Conservation (phyloP, 1,284 basidiomycete genomes). For the Ustilago trichophora region DNA sequence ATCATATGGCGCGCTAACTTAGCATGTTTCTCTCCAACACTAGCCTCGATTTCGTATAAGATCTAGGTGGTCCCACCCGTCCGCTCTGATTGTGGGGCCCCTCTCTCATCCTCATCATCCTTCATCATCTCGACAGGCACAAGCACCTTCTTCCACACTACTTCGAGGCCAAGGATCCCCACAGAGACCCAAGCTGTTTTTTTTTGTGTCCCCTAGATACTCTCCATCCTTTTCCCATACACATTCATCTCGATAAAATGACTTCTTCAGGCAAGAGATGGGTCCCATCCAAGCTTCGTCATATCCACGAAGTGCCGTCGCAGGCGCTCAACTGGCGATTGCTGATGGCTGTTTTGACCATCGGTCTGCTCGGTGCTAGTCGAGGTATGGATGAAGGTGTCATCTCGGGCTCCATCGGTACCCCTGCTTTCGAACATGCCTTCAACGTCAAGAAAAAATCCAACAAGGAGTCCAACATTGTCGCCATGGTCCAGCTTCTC, state of each 20-base stretch:
- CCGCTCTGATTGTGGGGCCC: conserved; percentile 16
- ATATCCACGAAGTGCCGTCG: conserved; percentile 27
- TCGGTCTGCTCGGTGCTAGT: conserved; percentile 31
- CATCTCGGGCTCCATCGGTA: conserved; percentile 19
- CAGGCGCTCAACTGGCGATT: conserved; percentile 31
- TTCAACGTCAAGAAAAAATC: conserved; percentile 27
- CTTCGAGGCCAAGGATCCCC: too few species aligned
- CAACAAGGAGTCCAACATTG: conserved; percentile 38
- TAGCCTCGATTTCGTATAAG: conserved; percentile 21
- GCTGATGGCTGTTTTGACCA: conserved; percentile 20
- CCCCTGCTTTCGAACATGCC: conserved; percentile 12
- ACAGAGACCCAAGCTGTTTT: too few species aligned
- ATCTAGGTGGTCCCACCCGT: too few species aligned
- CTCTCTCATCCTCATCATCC: background rate
- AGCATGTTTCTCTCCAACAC: too few species aligned
- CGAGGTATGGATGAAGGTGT: conserved; percentile 35
- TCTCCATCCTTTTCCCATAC: background rate
- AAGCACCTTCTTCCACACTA: too few species aligned
- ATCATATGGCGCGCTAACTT: too few species aligned
- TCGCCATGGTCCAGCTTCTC: conserved; percentile 33
- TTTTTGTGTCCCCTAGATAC: too few species aligned
- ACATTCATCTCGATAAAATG: background rate
- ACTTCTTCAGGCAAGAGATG: conserved; percentile 5
- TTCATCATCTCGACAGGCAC: too few species aligned
- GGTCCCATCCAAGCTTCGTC: conserved; percentile 24